phyloP scores from a whole-genome alignment of 257 asterid species.

The Prunella vulgaris region DNA sequence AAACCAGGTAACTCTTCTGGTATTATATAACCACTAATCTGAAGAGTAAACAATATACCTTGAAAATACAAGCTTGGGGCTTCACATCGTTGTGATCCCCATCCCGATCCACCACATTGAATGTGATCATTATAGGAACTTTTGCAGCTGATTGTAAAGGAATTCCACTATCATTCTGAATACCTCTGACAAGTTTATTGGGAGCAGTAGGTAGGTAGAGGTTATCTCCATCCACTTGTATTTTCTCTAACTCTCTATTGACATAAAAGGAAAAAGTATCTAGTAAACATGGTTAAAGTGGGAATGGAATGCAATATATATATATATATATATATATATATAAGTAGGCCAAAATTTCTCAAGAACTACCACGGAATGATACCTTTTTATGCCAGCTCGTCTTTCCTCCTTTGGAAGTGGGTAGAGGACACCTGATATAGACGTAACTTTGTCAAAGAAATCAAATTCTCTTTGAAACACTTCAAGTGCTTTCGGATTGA shows the following conservation, averaged over 20 bases:
- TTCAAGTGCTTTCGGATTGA: constrained; percentile 67
- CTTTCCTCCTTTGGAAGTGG: constrained; percentile 95
- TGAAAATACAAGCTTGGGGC: constrained; percentile 98
- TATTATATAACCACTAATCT: not conserved
- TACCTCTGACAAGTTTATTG: constrained; percentile 80
- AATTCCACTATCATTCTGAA: constrained; percentile 91
- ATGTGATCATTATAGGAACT: constrained; percentile 99
- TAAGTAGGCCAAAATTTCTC: constrained; percentile 13
- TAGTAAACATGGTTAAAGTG: constrained; percentile 5
- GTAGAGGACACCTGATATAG: constrained; percentile 93
- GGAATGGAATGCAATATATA: constrained; percentile 13
- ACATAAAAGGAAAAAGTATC: constrained; percentile 8
- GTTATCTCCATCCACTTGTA: constrained; percentile 80
- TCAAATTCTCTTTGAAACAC: constrained; percentile 82
- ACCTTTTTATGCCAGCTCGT: constrained; percentile 96
- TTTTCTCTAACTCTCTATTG: constrained; percentile 90
- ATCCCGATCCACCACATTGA: constrained; percentile 81
- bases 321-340: constrained; percentile 19
- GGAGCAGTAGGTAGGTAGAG: constrained; percentile 97
- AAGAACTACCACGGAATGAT: constrained; percentile 13
- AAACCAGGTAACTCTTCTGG: not conserved
- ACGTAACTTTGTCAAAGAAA: constrained; percentile 97
- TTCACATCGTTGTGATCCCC: constrained; percentile 72
- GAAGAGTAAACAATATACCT: constrained; percentile 46
- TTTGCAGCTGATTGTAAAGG: constrained; percentile 99